Evolutionary conservation across 2,329 filamentous ascomycete genomes (phyloP).

Genomic region (Reticulascus tulasneorum): DNA sequence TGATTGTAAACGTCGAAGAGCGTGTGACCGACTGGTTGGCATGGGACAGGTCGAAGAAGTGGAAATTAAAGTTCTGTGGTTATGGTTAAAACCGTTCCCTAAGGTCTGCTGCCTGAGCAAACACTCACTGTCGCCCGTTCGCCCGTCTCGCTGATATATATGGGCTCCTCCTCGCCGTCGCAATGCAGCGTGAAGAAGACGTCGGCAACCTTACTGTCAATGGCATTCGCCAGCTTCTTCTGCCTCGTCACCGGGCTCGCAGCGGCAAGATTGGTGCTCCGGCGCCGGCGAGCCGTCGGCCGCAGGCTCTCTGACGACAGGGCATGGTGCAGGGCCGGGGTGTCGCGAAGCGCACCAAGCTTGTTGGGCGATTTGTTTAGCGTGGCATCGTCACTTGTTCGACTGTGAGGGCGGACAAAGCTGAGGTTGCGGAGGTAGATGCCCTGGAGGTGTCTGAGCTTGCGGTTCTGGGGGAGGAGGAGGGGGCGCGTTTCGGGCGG

Average conservation of each 20-base stretch:
- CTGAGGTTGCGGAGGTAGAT: slow-evolving; percentile 83
- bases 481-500: slow-evolving; percentile 35
- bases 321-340: slow-evolving; percentile 48
- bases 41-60: slow-evolving; percentile 70
- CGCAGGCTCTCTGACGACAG: slow-evolving; percentile 51
- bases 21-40: slow-evolving; percentile 63
- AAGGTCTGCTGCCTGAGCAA: not conserved
- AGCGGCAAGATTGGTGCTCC: slow-evolving; percentile 46
- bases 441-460: slow-evolving; percentile 80
- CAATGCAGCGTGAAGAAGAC: slow-evolving; percentile 85
- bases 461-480: slow-evolving; percentile 72
- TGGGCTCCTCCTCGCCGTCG: slow-evolving; percentile 59
- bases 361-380: slow-evolving; percentile 69
- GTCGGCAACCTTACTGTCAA: slow-evolving; percentile 72
- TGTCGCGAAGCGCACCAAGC: slow-evolving; percentile 47
- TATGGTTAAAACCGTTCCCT: not conserved
- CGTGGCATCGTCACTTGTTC: slow-evolving; percentile 72
- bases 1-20: slow-evolving; percentile 60
- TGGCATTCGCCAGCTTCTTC: slow-evolving; percentile 69
- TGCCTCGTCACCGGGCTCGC: slow-evolving; percentile 55
- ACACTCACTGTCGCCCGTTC: slow-evolving; percentile 63
- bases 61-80: slow-evolving; percentile 78
- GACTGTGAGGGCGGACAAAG: slow-evolving; percentile 52
- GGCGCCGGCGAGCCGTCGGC: slow-evolving; percentile 35
- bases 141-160: slow-evolving; percentile 86